Percentiles rank a stretch among this genome's conserved stretches.
These are phyloP conservation scores for Glycyrrhiza uralensis DNA, from an alignment of 306 rosid species.

Conservation along the genomic window DNA sequence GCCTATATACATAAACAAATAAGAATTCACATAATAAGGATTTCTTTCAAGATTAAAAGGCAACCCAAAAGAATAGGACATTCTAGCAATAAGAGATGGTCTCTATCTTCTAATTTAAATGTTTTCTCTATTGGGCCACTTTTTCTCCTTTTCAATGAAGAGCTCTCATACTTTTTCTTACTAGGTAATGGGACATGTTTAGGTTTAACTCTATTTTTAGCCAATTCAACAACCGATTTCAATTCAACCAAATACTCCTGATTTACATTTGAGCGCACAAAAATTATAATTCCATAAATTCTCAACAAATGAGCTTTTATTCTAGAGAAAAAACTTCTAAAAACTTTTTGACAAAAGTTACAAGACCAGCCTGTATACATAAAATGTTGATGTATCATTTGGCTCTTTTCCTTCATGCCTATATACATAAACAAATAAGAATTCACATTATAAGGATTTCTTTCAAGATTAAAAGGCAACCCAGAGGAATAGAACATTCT, in stretches of 20 bases:
- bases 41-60: background rate
- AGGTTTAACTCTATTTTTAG: background rate
- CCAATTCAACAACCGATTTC: background rate
- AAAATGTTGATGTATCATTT: no score
- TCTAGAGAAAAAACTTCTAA: no score
- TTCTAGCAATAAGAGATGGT: background rate
- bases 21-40: background rate
- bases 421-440: background rate
- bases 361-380: no score
- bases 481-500: background rate
- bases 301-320: no score
- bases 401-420: background rate
- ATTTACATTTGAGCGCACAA: background rate
- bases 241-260: background rate
- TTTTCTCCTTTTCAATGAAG: background rate
- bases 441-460: background rate
- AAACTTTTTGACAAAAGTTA: no score
- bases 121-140: background rate
- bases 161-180: background rate
- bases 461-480: background rate
- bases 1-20: background rate
- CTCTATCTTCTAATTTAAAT: background rate
- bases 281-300: no score
- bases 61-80: background rate
- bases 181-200: background rate